Base-by-base conservation (phyloP, 2,329 filamentous ascomycete species). In the Fusarium lateritium region DNA sequence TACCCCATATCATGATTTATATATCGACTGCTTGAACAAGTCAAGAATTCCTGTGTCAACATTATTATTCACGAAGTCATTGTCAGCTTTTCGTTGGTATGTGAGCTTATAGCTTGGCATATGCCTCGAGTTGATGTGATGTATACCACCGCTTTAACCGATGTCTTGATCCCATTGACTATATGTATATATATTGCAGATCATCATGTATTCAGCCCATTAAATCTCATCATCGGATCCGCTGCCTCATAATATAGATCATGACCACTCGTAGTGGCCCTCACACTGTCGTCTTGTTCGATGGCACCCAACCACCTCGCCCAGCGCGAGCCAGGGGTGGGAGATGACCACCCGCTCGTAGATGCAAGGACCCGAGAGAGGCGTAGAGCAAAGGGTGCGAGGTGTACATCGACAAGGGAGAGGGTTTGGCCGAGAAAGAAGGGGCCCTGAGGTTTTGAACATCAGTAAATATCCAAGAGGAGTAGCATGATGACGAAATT, bases 351-450 rank as follows among this genome's bases (percentile, higher is more conserved):
- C 22, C 86, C 87, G 21, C 89, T 83, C 67, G 91, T 89, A 17
- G 88, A 87, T 50, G 86, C 84, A 34, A 93, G 80, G 19, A 94
- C 87, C 3, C 88, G 86, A n/a, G 86, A 83, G 62, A 94, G 80
- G 2, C 92, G 85, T 19, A 94, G 76, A 15, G 93, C 85, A 85
- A 93, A 94, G 0, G 92, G 92, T 2, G 92, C 92, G 45, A 94
- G 85, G 73, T 94, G 90, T 17, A 94, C 84, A 69, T 94, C 92
- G 1, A 94, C 92, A 56, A 93, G 69, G 85, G 79, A 81, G n/a
- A 85, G 71, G 9, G 79, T 76, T n/a, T 74, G 60, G 3, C 83
- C 83, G 17, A 85, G 84, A 76, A 94, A 94, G 77, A 91, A 94
- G 0, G 92, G 92, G 0, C 92, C 92, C 53, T 84, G 2, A 7